Evolutionary conservation across 768 basidiomycete species (phyloP), one percentile per base, ranked within the genome.

Genomic region (Amanita muscaria): DNA sequence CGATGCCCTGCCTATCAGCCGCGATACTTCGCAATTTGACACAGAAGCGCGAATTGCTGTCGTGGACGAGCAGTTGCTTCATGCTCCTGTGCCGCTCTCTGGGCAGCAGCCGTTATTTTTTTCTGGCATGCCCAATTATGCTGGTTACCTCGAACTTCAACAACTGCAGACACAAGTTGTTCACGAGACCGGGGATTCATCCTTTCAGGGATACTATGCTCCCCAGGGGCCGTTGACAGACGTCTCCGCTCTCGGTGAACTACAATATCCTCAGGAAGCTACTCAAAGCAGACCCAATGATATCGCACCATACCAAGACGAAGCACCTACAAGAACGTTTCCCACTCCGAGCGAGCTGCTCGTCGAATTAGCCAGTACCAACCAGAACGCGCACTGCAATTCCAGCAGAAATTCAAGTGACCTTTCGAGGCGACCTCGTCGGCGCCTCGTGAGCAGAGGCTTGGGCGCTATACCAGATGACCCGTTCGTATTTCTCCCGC

Each of bases 301-400:
- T 7, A 39, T 51, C 7, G 7, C 27, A 29, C 41, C 35, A 35
- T 40, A 54, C 7, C 18, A 50, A 2, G 42, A 50, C 35, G 42
- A 51, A 8, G 14, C 45, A 27, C 19, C 30, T 23, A 21, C 49
- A n/a, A 18, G 57, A 1, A 76, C 72, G 2, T 81, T 84, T 51
- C 81, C 73, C 1, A 84, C 82, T 1, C 82, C 82, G 1, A 76
- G 74, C 29, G 79, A 83, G 51, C 63, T 83, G 23, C 69, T 84
- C 40, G 62, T 64, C 22, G 68, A 79, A 32, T 59, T 75, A 16
- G 57, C 64, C 1, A 49, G 41, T 18, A 56, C 44, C 36, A 30
- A n/a, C 16, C n/a, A 29, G 7, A 29, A 21, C 6, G 22, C 12
- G 10, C n/a, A 35, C 18, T 33, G 39, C 32, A n/a, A 41, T 15